Base-by-base conservation (phyloP, 352 stramenopile species). In the Globisporangium takayamanum region DNA sequence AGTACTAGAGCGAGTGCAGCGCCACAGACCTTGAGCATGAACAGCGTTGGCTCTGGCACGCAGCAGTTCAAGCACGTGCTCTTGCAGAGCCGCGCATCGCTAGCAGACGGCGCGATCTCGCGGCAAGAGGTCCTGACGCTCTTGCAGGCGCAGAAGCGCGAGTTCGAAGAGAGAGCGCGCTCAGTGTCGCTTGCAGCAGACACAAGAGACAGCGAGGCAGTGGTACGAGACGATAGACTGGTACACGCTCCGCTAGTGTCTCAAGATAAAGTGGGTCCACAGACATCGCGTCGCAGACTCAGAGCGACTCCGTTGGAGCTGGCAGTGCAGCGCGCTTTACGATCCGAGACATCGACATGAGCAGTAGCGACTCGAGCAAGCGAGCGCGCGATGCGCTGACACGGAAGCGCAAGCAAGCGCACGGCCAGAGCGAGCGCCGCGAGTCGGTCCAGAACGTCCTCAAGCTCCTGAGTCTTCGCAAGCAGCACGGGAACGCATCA, bases 401-500 rank as follows among this genome's bases (percentile, higher is more conserved):
- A 10, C 45, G 46, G 15, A 59, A 55, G 18, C 22, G 26, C 11
- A 64, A 51, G 46, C 30, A 47, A 55, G 8, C 55, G 10, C 47
- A 69, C 11, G 26, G 10, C 10, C 33, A 33, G n/a, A 69, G 16
- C 8, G 39, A 47, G 15, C 63, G 63, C 60, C 59, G 16, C 56
- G 64, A 74, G 42, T 76, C 72, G n/a, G 62, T 78, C 53, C 63
- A 67, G 22, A 88, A 86, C 18, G 73, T 74, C 8, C 61, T 88
- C 22, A 84, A 74, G 47, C 65, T 88, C 12, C 68, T 88, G 46
- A 77, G 68, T 50, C 63, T 88, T 2, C 65, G 72, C 7, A 80
- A 83, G 51, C 62, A 77, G 37, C 67, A 54, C 10, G 41, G 26
- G 26, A 44, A 22, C 11, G 16, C 55, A 8, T 0, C 37, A 26